Evolutionary conservation across 2,329 filamentous ascomycete genomes (phyloP).

Genomic region (Ophiostoma perfectum): DNA sequence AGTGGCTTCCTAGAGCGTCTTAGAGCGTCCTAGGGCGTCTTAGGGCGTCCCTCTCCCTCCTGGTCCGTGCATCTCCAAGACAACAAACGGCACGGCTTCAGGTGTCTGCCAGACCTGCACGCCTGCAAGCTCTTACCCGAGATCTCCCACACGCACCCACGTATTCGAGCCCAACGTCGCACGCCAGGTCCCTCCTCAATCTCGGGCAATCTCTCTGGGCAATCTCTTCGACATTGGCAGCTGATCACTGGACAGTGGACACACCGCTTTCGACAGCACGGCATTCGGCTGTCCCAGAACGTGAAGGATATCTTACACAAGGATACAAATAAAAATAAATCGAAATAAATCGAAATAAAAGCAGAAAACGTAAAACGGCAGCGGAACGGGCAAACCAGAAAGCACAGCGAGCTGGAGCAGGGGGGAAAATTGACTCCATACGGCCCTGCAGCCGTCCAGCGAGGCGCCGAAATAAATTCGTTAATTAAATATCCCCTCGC

Average conservation of each 20-base stretch:
- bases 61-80: conserved; percentile 14
- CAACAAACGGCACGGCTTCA: conserved; percentile 12
- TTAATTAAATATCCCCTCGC: background rate
- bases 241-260: conserved; percentile 1
- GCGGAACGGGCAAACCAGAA: background rate
- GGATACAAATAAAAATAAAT: background rate
- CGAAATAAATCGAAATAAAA: background rate
- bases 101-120: background rate
- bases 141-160: background rate
- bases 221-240: background rate
- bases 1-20: background rate
- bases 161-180: background rate
- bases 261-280: background rate
- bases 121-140: background rate
- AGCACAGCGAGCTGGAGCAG: background rate
- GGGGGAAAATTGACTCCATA: conserved; percentile 12
- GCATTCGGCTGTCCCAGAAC: background rate
- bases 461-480: conserved; percentile 6
- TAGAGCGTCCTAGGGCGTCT: too few species aligned
- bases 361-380: background rate
- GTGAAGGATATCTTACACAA: background rate
- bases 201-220: background rate
- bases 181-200: background rate
- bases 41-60: background rate
- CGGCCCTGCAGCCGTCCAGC: conserved; percentile 3